phyloP scores from a whole-genome alignment of 441 rosid species.

The Biscutella auriculata region DNA sequence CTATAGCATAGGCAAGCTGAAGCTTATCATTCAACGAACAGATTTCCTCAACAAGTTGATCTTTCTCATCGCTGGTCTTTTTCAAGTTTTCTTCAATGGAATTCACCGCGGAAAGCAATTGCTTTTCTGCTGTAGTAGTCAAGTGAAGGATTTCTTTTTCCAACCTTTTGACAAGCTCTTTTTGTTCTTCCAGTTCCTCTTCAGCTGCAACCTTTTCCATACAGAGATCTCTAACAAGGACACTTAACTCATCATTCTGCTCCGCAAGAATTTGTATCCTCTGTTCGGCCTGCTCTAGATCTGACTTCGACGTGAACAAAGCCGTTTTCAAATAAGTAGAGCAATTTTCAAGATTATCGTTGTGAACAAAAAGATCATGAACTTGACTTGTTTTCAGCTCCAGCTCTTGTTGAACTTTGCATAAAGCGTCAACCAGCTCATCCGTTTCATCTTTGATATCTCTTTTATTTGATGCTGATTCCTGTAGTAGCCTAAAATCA shows the following conservation, averaged over 20 bases:
- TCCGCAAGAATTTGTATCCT: constrained; percentile 40
- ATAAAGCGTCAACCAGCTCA: constrained; percentile 37
- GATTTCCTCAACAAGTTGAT: constrained; percentile 50
- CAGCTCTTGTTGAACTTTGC: constrained; percentile 46
- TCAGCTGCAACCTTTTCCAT: constrained; percentile 56
- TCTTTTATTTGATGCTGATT: constrained; percentile 58
- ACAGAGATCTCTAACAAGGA: constrained; percentile 57
- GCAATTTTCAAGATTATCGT: constrained; percentile 40
- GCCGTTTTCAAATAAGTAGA: constrained; percentile 44
- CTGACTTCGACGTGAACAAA: constrained; percentile 33
- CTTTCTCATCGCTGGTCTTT: constrained; percentile 42
- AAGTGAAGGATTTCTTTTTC: constrained; percentile 66
- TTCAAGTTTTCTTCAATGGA: constrained; percentile 42
- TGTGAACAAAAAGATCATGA: constrained; percentile 42
- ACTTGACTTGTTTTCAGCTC: constrained; percentile 56
- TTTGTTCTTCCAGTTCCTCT: constrained; percentile 60
- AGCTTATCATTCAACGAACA: constrained; percentile 51
- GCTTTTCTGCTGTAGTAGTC: constrained; percentile 42
- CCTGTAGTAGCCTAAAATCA: constrained; percentile 85
- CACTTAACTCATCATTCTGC: constrained; percentile 62
- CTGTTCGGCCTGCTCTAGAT: constrained; percentile 50
- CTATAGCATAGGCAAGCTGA: constrained; percentile 56
- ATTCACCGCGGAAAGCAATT: constrained; percentile 34
- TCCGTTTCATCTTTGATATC: constrained; percentile 69
- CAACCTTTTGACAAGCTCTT: constrained; percentile 51